A percentile compares a stretch with the other conserved stretches of the same genome.
These are phyloP conservation scores for Multifurca ochricompacta DNA, from an alignment of 768 basidiomycete species.

Conservation along the genomic window DNA sequence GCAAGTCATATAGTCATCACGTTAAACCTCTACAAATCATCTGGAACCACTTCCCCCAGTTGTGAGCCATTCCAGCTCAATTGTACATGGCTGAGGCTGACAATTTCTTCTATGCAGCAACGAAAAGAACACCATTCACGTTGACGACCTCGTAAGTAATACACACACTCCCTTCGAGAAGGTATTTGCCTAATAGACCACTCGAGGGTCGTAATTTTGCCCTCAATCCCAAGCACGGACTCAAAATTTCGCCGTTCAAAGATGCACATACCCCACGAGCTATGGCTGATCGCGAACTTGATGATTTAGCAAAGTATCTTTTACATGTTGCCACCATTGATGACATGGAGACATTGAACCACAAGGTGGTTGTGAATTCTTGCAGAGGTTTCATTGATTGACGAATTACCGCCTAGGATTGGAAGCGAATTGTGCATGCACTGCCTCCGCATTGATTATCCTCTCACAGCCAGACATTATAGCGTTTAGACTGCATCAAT, in stretches of 20 bases:
- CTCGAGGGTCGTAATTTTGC: conserved; percentile 63
- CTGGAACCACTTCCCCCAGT: conserved; percentile 82
- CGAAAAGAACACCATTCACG: conserved; percentile 71
- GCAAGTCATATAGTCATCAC: conserved; percentile 68
- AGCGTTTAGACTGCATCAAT: not conserved
- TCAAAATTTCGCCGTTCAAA: conserved; percentile 80
- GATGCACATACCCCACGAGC: conserved; percentile 61
- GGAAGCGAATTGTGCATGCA: conserved; percentile 28
- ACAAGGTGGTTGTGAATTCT: conserved; percentile 43
- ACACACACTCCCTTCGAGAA: not conserved
- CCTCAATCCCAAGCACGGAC: conserved; percentile 73
- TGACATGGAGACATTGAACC: conserved; percentile 59
- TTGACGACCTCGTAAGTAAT: conserved; percentile 67
- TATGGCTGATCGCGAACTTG: conserved; percentile 60
- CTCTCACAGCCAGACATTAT: not conserved
- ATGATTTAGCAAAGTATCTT: conserved; percentile 58
- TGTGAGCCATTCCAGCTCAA: conserved; percentile 33
- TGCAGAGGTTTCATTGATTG: not conserved
- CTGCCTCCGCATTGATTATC: conserved; percentile 21
- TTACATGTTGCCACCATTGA: conserved; percentile 48
- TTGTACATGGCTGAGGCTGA: not conserved
- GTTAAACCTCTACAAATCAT: conserved; percentile 81
- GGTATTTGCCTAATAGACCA: not conserved
- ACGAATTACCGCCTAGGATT: conserved; percentile 25
- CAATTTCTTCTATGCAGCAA: conserved; percentile 32